Percentiles rank a stretch among this genome's conserved stretches.
Conservation (phyloP, 768 basidiomycete species). For the Lenzites betulinus region DNA sequence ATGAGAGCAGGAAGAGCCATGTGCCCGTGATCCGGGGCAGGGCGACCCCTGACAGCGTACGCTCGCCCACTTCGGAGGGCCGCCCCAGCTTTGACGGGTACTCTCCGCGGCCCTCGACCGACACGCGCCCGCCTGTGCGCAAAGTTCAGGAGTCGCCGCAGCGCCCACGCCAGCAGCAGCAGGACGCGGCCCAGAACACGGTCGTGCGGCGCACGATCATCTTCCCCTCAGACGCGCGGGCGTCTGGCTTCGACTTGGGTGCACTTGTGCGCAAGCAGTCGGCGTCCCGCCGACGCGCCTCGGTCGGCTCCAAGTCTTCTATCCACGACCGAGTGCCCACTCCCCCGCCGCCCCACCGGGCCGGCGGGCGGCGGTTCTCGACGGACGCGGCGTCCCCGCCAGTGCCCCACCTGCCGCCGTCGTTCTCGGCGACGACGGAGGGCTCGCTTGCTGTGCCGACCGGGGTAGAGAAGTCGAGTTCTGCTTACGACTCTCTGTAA, state of each 20-base stretch:
- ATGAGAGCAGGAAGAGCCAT: slow-evolving; percentile 31
- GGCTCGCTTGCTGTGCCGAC: slow-evolving; percentile 39
- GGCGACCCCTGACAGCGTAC: slow-evolving; percentile 18
- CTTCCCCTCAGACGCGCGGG: slow-evolving; percentile 66
- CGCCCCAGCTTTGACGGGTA: slow-evolving; percentile 33
- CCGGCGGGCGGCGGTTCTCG: slow-evolving; percentile 61
- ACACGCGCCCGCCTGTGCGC: slow-evolving; percentile 17
- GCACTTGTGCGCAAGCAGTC: slow-evolving; percentile 58
- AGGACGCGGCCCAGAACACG: slow-evolving; percentile 36
- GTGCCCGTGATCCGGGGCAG: slow-evolving; percentile 20
- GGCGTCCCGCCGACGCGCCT: slow-evolving; percentile 53
- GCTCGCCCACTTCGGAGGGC: slow-evolving; percentile 28
- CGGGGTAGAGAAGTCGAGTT: slow-evolving; percentile 64
- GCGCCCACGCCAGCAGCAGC: slow-evolving; percentile 16
- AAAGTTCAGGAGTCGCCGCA: slow-evolving; percentile 13
- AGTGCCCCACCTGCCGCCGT: slow-evolving; percentile 61
- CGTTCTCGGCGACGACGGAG: slow-evolving; percentile 46
- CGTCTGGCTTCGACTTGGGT: slow-evolving; percentile 58
- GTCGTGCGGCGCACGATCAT: slow-evolving; percentile 81
- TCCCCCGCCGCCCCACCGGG: slow-evolving; percentile 74
- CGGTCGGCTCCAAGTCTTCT: slow-evolving; percentile 73
- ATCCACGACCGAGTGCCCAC: slow-evolving; percentile 82
- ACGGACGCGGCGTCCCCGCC: slow-evolving; percentile 62
- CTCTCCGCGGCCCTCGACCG: slow-evolving; percentile 34
- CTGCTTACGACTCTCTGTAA: slow-evolving; percentile 78